Percentiles rank a stretch among this genome's conserved stretches.
phyloP scores from a whole-genome alignment of 768 basidiomycete species.

The Amanita exitialis region DNA sequence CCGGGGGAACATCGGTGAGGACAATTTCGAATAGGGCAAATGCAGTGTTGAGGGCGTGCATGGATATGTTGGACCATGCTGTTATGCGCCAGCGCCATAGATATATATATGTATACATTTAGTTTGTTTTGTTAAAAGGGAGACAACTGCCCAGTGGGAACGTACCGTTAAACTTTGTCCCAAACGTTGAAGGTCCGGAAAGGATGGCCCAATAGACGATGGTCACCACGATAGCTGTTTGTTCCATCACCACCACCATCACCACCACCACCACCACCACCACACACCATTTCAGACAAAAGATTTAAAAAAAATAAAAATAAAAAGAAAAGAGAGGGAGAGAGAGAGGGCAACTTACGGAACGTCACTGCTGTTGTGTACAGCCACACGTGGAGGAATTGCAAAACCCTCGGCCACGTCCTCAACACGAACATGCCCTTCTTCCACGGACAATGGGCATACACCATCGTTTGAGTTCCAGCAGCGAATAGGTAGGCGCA shows the following conservation, averaged over 20 bases:
- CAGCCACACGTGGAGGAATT: conserved; percentile 47
- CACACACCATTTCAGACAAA: too few species aligned
- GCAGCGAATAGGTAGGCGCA: conserved; percentile 55
- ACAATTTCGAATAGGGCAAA: conserved; percentile 51
- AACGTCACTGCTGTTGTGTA: conserved; percentile 40
- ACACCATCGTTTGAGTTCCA: conserved; percentile 42
- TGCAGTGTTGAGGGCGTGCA: conserved; percentile 48
- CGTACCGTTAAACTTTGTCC: conserved; percentile 27
- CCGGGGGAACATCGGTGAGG: conserved; percentile 39
- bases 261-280: too few species aligned
- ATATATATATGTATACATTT: too few species aligned
- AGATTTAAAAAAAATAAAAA: conserved; percentile 9
- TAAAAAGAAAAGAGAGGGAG: too few species aligned
- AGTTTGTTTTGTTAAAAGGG: too few species aligned
- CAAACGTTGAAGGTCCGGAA: conserved; percentile 29
- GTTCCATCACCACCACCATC: background rate
- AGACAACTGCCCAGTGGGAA: background rate
- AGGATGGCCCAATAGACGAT: conserved; percentile 54
- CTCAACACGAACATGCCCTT: conserved; percentile 42
- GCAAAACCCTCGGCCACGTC: conserved; percentile 43
- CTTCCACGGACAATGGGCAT: conserved; percentile 8
- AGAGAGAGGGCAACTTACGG: conserved; percentile 30
- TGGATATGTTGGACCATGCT: conserved; percentile 53
- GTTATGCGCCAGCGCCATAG: too few species aligned
- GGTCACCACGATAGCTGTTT: conserved; percentile 51